Conservation (phyloP, 768 basidiomycete genomes). For the Phanerochaete sordida region DNA sequence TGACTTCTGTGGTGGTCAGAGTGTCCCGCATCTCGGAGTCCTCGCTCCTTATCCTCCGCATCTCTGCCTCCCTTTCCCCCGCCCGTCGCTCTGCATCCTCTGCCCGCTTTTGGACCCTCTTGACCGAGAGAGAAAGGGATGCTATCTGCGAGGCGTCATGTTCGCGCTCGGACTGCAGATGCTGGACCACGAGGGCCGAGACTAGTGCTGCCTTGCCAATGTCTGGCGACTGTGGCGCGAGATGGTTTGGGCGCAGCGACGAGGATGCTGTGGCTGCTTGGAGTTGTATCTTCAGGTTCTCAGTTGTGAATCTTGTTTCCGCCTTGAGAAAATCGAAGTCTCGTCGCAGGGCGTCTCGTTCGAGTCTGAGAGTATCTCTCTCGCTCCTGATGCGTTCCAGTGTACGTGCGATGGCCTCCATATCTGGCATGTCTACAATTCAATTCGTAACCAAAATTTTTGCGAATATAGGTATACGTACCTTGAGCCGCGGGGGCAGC, state of each 20-base stretch:
- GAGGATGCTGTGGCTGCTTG: conserved; percentile 20
- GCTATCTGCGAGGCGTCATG: neutral
- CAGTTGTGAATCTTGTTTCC: conserved; percentile 62
- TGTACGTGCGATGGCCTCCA: neutral
- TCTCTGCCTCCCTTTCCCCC: neutral
- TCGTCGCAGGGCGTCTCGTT: conserved; percentile 60
- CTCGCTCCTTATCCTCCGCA: conserved; percentile 3
- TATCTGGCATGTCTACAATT: neutral
- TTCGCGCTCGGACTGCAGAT: conserved; percentile 6
- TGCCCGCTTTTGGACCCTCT: neutral
- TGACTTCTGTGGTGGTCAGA: conserved; percentile 10
- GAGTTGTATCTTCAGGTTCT: conserved; percentile 54
- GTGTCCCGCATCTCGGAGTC: conserved; percentile 15
- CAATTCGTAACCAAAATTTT: too few relatives aligned
- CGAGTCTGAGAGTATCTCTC: conserved; percentile 40
- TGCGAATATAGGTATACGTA: too few relatives aligned
- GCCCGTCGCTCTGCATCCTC: neutral
- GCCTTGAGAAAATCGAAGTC: conserved; percentile 65
- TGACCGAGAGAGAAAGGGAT: neutral
- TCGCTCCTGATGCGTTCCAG: conserved; percentile 8
- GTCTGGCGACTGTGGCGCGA: neutral
- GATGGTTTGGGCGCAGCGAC: neutral
- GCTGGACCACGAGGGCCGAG: conserved; percentile 12
- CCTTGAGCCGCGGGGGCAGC: too few relatives aligned
- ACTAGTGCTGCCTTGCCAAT: neutral